Conservation (phyloP, 2,329 filamentous ascomycete genomes). For the Sporothrix protearum region DNA sequence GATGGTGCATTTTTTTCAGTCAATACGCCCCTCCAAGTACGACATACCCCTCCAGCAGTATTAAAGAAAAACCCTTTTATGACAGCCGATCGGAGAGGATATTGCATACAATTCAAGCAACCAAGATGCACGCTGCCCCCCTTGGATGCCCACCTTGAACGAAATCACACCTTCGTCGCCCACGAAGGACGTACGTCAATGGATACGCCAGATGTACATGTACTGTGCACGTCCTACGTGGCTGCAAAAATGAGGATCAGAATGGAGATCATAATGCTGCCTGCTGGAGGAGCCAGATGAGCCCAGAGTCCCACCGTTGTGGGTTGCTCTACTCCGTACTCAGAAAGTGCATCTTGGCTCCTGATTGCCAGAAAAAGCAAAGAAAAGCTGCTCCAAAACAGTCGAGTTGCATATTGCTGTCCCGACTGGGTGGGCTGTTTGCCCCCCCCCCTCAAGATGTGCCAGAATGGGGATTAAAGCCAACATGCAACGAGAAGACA, state of each 20-base stretch:
- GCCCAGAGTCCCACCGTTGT: neutral
- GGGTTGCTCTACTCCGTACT: too few species aligned
- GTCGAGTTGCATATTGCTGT: slow-evolving; percentile 8
- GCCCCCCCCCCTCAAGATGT: neutral
- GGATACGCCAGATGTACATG: neutral
- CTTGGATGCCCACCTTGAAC: neutral
- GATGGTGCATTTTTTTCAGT: neutral
- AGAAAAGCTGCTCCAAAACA: neutral
- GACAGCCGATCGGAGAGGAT: neutral
- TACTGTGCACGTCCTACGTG: neutral
- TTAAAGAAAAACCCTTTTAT: neutral
- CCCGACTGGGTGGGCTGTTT: neutral
- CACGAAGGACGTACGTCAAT: too few species aligned
- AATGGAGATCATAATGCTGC: neutral
- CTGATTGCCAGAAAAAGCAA: neutral
- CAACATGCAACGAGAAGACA: neutral
- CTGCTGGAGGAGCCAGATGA: too few species aligned
- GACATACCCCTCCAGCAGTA: neutral
- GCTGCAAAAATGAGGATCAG: neutral
- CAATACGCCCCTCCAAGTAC: neutral
- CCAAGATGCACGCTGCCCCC: neutral
- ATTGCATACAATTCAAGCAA: neutral
- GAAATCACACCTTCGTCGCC: neutral
- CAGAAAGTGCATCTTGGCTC: neutral
- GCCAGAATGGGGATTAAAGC: neutral